Percentiles rank a stretch among this genome's conserved stretches.
Evolutionary conservation across 331 rosid genomes (phyloP).

Genomic region (Stylosanthes scabra): DNA sequence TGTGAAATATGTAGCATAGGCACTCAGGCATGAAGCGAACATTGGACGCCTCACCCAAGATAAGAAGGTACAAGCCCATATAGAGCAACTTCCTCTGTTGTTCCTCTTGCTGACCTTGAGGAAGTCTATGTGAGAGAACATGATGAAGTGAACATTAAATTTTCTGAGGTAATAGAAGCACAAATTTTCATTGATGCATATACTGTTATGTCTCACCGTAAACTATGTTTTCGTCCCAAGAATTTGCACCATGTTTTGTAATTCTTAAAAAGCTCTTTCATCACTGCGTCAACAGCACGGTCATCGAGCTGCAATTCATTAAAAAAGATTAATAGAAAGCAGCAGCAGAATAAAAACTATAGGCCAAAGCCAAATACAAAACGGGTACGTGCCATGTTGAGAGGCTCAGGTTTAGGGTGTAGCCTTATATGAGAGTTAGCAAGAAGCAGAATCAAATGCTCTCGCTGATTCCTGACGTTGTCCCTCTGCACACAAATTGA

Average conservation of each 20-base stretch:
- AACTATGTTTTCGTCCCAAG: constrained; percentile 89
- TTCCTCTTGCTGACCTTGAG: constrained; percentile 82
- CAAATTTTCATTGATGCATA: constrained; percentile 13
- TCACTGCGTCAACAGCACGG: constrained; percentile 80
- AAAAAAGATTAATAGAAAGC: constrained; percentile 13
- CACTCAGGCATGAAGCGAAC: constrained; percentile 97
- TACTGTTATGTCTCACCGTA: constrained; percentile 62
- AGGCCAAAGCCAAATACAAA: constrained; percentile 33
- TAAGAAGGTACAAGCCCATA: constrained; percentile 93
- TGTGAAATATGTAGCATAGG: constrained; percentile 90
- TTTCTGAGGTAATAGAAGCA: constrained; percentile 10
- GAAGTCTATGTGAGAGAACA: constrained; percentile 59
- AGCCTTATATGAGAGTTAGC: constrained; percentile 89
- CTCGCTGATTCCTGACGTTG: constrained; percentile 94
- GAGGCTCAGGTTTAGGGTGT: constrained; percentile 95
- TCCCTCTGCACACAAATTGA: constrained; percentile 74
- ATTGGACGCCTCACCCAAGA: constrained; percentile 98
- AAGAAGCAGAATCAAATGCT: constrained; percentile 88
- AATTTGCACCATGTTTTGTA: constrained; percentile 93
- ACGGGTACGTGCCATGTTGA: constrained; percentile 68
- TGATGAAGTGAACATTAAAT: constrained; percentile 31
- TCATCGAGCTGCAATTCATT: constrained; percentile 83
- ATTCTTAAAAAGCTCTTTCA: constrained; percentile 80
- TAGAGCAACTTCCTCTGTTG: constrained; percentile 90
- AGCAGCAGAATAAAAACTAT: constrained; percentile 22